Base-by-base conservation (phyloP, 495 filamentous ascomycete species). In the Aspergillus saccharolyticus region DNA sequence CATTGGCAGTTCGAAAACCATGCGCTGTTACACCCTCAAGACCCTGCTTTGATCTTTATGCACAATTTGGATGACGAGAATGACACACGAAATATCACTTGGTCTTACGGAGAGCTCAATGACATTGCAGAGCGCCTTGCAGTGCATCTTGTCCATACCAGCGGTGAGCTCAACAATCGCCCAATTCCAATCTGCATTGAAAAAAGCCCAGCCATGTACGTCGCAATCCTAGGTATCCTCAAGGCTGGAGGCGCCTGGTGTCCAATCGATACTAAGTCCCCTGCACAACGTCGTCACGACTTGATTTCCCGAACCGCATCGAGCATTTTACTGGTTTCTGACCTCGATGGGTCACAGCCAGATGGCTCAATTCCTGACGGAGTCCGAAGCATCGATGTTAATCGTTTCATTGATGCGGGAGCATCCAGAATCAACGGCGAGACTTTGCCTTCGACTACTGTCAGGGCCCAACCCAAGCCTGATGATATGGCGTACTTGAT, bases 101-200 rank as follows among this genome's bases (percentile, higher is more conserved):
- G 66, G 71, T 69, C 67, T 2, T 74, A 72, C 44, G 55, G 25
- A 4, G 48, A 74, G 47, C 63, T 74, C 44, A 64, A 74, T 44
- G 45, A 61, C 4, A 63, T 64, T 50, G 67, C 71, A 6, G 60
- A 65, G 17, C 17, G 24, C 10, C 63, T 74, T 54, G 71, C 71
- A 0, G 55, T 54, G 7, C 52, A 65, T 44, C 51, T 74, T 1
- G 22, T 59, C n/a, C n/a, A 59, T 10, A 30, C 19, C 20, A 65
- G 55, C 52, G 69, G 66, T 7, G 30, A 55, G 0, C 54, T 72
- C 4, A 61, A 46, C 28, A 63, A 69, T 49, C 44, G 74, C 17
- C 80, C 91, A n/a, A 74, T 96, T 17, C 87, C 83, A 0, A 83
- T 90, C 8, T 87, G 86, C 65, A 93, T 96, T 62, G 83, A 91